phyloP scores from a whole-genome alignment of 108 stramenopile genomes.

The Discostella stelligeroides region DNA sequence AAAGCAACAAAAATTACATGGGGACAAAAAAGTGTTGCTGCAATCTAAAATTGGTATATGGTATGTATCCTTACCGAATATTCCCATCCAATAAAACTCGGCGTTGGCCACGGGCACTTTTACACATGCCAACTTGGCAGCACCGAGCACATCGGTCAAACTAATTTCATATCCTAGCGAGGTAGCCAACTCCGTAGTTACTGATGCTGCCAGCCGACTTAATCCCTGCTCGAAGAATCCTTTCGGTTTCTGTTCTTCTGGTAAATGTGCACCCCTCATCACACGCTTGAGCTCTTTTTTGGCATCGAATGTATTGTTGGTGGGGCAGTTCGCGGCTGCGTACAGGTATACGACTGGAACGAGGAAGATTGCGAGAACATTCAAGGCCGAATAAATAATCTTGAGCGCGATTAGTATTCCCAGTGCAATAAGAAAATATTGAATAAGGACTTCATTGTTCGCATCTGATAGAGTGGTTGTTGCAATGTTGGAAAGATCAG shows the following conservation, averaged over 20 bases:
- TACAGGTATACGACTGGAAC: slow-evolving; percentile 66
- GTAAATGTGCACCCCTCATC: slow-evolving; percentile 74
- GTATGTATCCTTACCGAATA: slow-evolving; percentile 51
- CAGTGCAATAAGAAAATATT: slow-evolving; percentile 23
- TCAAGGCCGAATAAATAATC: slow-evolving; percentile 26
- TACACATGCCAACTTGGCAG: slow-evolving; percentile 48
- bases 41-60: no score
- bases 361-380: slow-evolving; percentile 30
- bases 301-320: no score
- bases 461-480: slow-evolving; percentile 16
- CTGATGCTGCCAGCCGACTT: slow-evolving; percentile 60
- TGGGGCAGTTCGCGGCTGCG: slow-evolving; percentile 58
- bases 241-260: slow-evolving; percentile 70
- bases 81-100: slow-evolving; percentile 77
- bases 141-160: slow-evolving; percentile 48
- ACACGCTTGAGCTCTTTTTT: slow-evolving; percentile 75
- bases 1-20: background rate
- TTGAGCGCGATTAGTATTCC: slow-evolving; percentile 14
- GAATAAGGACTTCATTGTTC: slow-evolving; percentile 21
- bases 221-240: slow-evolving; percentile 55
- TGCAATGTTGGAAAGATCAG: background rate
- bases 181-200: slow-evolving; percentile 71
- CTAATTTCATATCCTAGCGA: slow-evolving; percentile 65
- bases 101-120: slow-evolving; percentile 52
- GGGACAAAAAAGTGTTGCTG: no score